Base-by-base conservation (phyloP, 1,284 basidiomycete genomes). In the Sporisorium scitamineum region DNA sequence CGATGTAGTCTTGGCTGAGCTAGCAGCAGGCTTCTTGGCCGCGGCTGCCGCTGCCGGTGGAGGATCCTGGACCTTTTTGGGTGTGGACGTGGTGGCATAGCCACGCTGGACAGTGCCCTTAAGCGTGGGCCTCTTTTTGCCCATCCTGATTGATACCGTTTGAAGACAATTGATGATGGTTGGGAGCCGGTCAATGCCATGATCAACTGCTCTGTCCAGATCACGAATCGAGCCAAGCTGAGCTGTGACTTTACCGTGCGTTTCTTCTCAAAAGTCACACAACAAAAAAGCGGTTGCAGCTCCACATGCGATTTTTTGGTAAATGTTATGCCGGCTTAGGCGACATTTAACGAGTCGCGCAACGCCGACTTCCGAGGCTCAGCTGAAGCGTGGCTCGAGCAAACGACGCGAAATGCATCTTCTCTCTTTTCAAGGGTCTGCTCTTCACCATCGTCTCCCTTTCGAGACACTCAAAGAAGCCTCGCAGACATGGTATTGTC, bases 41-140 rank as follows among this genome's bases (percentile, higher is more conserved):
- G 70, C 61, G 52, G 61, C 64, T 55, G 66, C 58, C 44, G 61
- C 56, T 34, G 61, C 51, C 22, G 71, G 56, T 34, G 66, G 71
- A n/a, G 87, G 86, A 24, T 87, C 85, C 47, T 88, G 87, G 86
- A 93, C 95, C 89, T 93, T 81, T 50, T 78, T 96, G 60, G 91
- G 93, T 53, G 91, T 89, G 27, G 95, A 97, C 3, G 82, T 83
- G 47, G 84, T 85, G 11, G 84, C 84, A 69, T 84, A 85, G 22
- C 84, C 84, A 26, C 84, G 80, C 54, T 80, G 76, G 54, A 76
- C 70, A 44, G 54, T 77, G 52, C 75, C 54, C 50, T 84, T 84
- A 47, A 84, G 76, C 61, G 79, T 70, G 16, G 80, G 76, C 66
- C 80, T 83, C 67, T 84, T 84, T 58, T 82, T 84, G 48, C 72